Evolutionary conservation across 106 monocot species (phyloP).

Genomic region (Platanthera guangdongensis): DNA sequence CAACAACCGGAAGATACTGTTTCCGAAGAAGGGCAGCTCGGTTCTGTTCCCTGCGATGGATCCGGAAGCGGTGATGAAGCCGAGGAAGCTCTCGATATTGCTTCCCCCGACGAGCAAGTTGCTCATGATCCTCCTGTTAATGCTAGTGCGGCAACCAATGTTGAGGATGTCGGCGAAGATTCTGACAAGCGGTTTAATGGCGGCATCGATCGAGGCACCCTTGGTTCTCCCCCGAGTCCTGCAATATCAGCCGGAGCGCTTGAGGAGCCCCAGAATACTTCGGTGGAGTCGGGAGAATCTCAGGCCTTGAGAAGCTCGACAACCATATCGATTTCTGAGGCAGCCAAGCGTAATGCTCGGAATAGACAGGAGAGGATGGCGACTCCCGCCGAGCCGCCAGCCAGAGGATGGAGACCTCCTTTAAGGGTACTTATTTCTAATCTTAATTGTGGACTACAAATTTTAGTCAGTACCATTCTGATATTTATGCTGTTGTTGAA

Average conservation of each 20-base stretch:
- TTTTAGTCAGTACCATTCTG: neutral
- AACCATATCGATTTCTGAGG: slow-evolving; percentile 38
- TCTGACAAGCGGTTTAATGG: slow-evolving; percentile 14
- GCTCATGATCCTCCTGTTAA: slow-evolving; percentile 16
- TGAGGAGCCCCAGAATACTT: slow-evolving; percentile 14
- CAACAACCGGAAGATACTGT: slow-evolving; percentile 23
- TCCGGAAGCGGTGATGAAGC: slow-evolving; percentile 24
- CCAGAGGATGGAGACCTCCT: neutral
- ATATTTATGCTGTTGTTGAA: neutral
- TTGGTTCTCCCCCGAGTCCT: slow-evolving; percentile 15
- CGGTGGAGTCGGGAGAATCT: slow-evolving; percentile 17
- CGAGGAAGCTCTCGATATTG: slow-evolving; percentile 14
- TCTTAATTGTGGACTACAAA: neutral
- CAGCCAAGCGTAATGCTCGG: slow-evolving; percentile 30
- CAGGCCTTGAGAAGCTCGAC: slow-evolving; percentile 13
- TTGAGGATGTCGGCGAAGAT: slow-evolving; percentile 29
- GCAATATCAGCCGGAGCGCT: slow-evolving; percentile 10
- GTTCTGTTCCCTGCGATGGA: slow-evolving; percentile 15
- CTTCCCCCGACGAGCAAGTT: slow-evolving; percentile 12
- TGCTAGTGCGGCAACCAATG: slow-evolving; percentile 10
- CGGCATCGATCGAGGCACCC: slow-evolving; percentile 19
- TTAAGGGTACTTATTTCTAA: slow-evolving; percentile 1
- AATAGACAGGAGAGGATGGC: slow-evolving; percentile 27
- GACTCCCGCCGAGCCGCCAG: neutral
- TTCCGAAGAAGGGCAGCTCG: slow-evolving; percentile 12